Evolutionary conservation across 768 basidiomycete species (phyloP), one percentile per base, ranked within the genome.

Genomic region (Leccinum uliginosum): DNA sequence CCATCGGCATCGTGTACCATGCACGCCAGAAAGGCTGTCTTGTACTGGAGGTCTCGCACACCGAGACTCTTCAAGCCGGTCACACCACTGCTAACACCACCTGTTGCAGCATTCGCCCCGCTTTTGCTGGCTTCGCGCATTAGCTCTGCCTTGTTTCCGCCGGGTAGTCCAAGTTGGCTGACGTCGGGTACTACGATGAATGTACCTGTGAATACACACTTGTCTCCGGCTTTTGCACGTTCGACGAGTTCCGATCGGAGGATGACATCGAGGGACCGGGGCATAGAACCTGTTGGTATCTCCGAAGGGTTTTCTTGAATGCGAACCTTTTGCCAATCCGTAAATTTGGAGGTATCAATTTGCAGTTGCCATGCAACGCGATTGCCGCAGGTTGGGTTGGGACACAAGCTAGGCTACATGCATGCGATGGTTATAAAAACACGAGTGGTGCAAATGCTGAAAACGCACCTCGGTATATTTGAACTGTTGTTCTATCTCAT

Each of bases 181-280:
- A 98, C 96, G 74, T 99, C 97, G 4, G 97, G 97, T 1, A 99
- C 95, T 53, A 98, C 96, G 65, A 98, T 95, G 74, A 99, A 98
- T 0, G 93, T 91, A 19, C 97, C 97, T 6, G 93, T 97, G 71
- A 99, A 98, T 50, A 96, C 89, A 69, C 93, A 97, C 73, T 97
- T 98, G 73, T 99, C 97, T 64, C 97, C 97, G 2, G 97, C 97
- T 71, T 99, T 99, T 12, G 96, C 96, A n/a, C 93, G 85, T 71
- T 99, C 97, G 35, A 99, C 97, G 62, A 98, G 83, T 67, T 98
- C 97, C 4, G 88, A 87, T 27, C 97, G 88, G 7, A 98, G 83
- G 61, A 98, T 92, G 44, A 98, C 96, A 69, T 98, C 96, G 56
- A 98, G 76, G 26, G 93, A 96, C 30, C 96, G 87, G 27, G 97